Evolutionary conservation across 1,284 basidiomycete species (phyloP).

Genomic region (Boletus mariae): DNA sequence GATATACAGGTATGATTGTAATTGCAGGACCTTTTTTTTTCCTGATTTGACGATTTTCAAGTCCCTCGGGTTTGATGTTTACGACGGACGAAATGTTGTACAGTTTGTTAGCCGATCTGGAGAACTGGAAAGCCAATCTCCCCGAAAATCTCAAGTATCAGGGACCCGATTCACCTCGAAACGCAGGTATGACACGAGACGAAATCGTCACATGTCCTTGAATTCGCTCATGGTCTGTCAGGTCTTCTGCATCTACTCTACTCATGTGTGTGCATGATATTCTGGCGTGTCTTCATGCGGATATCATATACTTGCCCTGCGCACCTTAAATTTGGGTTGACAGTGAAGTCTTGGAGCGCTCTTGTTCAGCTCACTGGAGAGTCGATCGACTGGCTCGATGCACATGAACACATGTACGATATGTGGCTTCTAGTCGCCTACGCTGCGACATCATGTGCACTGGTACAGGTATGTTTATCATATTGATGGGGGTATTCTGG

Average conservation of each 20-base stretch:
- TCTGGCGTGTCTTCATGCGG: constrained; percentile 94
- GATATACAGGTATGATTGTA: constrained; percentile 68
- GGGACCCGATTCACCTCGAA: constrained; percentile 59
- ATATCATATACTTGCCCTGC: constrained; percentile 85
- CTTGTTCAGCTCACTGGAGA: constrained; percentile 73
- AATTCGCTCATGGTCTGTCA: constrained; percentile 26
- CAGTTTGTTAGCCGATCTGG: constrained; percentile 69
- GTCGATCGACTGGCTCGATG: constrained; percentile 86
- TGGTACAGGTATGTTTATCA: constrained; percentile 73
- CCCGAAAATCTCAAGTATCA: constrained; percentile 73
- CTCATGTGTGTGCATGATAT: constrained; percentile 84
- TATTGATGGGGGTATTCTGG: constrained; percentile 1
- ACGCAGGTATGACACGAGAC: constrained; percentile 52
- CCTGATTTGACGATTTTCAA: constrained; percentile 30
- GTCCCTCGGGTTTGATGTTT: constrained; percentile 80
- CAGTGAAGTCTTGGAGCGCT: constrained; percentile 74
- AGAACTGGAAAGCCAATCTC: constrained; percentile 72
- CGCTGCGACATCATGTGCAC: constrained; percentile 83
- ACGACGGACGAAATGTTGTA: constrained; percentile 77
- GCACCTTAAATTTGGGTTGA: constrained; percentile 82
- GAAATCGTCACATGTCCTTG: not conserved
- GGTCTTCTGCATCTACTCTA: constrained; percentile 84
- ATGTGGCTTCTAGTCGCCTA: constrained; percentile 85
- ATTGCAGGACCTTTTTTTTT: not conserved
- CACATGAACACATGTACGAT: constrained; percentile 79